Base-by-base conservation (phyloP, 2,329 filamentous ascomycete species). In the Diaporthe sp. region DNA sequence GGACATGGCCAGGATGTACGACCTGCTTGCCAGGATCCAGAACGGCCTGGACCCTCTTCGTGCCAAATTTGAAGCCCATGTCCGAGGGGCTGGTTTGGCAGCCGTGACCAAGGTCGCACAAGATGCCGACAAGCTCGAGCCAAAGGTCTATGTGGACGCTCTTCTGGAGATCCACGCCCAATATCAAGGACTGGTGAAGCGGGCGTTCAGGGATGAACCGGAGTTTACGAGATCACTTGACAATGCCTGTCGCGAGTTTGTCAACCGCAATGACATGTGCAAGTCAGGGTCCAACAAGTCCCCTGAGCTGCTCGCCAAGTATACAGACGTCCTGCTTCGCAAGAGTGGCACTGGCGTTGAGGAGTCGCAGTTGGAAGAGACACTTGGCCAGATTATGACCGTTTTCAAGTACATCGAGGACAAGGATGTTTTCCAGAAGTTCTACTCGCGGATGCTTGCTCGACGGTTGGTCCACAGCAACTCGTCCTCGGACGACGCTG, bases 381-480 rank as follows among this genome's bases (percentile, higher is more conserved):
- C 95, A 44, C 88, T 98, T 42, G 92, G 92, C 28, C 95, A 98
- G 84, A 97, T 99, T 81, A 99, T 99, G 97, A 98, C 96, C 1
- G 95, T 99, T 73, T 99, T 99, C 91, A 98, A 98, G 87, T 99
- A 99, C 85, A 98, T 99, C 78, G 97, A 99, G 83, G 97, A 99
- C 86, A 99, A 99, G 89, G 97, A 99, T 82, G 97, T 99, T 7
- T 99, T 99, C 90, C 97, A 98, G 85, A 99, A 98, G 85, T 99
- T 98, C 86, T 99, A 99, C 86, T 98, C 96, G 2, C 94, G 96
- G 78, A 98, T 98, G 93, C 88, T 99, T 80, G 97, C 97, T 68
- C 95, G 98, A 84, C 95, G 97, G 81, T 87, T 99, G 73, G 97
- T 99, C 25, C 95, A 98, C 84, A 95, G 94, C 83, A 98, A 94